phyloP scores from a whole-genome alignment of 2,329 filamentous ascomycete genomes.

The Colletotrichum sp. region DNA sequence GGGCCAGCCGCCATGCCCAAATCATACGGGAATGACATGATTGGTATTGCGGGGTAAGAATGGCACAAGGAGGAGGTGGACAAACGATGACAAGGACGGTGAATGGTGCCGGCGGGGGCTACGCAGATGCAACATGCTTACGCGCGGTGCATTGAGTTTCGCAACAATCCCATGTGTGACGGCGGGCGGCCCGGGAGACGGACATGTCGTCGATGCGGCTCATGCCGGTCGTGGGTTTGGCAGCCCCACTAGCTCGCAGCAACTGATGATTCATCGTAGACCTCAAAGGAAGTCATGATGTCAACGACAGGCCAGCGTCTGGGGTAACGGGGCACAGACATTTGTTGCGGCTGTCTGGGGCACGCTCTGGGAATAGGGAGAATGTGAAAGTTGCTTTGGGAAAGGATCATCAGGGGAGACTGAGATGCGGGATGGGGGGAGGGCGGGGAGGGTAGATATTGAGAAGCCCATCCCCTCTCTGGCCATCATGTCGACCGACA shows the following conservation, averaged over 20 bases:
- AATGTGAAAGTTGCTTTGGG: not conserved
- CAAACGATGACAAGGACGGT: not conserved
- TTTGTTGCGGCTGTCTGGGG: not conserved
- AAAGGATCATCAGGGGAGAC: not conserved
- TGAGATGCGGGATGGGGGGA: not conserved
- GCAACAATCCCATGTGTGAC: not conserved
- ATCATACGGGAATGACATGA: not conserved
- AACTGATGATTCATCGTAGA: slow-evolving; percentile 16
- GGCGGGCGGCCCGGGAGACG: not conserved
- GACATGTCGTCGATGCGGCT: not conserved
- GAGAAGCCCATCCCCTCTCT: not conserved
- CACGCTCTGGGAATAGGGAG: not conserved
- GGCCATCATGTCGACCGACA: fast-evolving
- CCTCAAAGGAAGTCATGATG: slow-evolving; percentile 1
- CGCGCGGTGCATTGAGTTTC: not conserved
- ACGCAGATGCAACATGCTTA: not conserved
- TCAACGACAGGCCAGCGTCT: not conserved
- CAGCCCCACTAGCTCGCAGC: not conserved
- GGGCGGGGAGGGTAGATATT: not conserved
- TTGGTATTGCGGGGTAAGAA: not conserved
- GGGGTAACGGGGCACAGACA: slow-evolving; percentile 5
- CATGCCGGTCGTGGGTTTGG: not conserved
- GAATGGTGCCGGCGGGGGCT: not conserved
- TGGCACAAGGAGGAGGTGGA: too few relatives aligned
- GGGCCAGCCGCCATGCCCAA: not conserved